Conservation (phyloP, 2,329 filamentous ascomycete species). For the Trichothecium sympodiale region DNA sequence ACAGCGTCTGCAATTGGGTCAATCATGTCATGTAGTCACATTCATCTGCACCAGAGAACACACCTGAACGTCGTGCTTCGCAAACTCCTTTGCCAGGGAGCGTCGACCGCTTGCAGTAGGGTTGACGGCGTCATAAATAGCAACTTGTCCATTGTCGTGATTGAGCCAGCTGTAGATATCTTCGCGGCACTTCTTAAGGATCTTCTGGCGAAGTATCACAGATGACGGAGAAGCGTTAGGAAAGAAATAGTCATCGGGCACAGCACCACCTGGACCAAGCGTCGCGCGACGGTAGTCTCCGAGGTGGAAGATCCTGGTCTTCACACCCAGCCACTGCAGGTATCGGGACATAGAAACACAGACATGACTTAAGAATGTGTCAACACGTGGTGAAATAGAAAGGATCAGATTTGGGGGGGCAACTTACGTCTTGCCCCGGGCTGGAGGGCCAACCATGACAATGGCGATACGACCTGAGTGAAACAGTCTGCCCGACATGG, state of each 20-base stretch:
- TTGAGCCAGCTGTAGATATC: slow-evolving; percentile 96
- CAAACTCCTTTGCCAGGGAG: slow-evolving; percentile 86
- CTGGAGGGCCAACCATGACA: slow-evolving; percentile 89
- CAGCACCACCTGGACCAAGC: slow-evolving; percentile 68
- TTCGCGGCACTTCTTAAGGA: slow-evolving; percentile 91
- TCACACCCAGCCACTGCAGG: slow-evolving; percentile 92
- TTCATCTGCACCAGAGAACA: slow-evolving; percentile 10
- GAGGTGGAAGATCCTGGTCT: slow-evolving; percentile 94
- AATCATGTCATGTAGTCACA: neutral
- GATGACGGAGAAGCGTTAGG: slow-evolving; percentile 87
- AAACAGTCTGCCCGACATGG: slow-evolving; percentile 92
- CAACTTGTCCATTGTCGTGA: slow-evolving; percentile 94
- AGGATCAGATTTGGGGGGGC: neutral
- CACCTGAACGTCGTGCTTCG: slow-evolving; percentile 92
- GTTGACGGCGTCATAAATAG: slow-evolving; percentile 97
- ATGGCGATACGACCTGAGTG: slow-evolving; percentile 96
- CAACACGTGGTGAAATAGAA: neutral
- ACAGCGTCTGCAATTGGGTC: slow-evolving; percentile 58
- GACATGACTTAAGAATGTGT: slow-evolving; percentile 45
- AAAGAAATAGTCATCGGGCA: slow-evolving; percentile 97
- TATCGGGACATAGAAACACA: slow-evolving; percentile 93
- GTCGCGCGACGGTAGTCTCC: slow-evolving; percentile 93
- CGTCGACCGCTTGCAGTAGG: slow-evolving; percentile 72
- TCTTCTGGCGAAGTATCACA: slow-evolving; percentile 91
- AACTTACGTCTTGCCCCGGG: slow-evolving; percentile 82